These are phyloP conservation scores for Aureoboletus auriporus DNA, from an alignment of 768 basidiomycete genomes.

Conservation along the genomic window DNA sequence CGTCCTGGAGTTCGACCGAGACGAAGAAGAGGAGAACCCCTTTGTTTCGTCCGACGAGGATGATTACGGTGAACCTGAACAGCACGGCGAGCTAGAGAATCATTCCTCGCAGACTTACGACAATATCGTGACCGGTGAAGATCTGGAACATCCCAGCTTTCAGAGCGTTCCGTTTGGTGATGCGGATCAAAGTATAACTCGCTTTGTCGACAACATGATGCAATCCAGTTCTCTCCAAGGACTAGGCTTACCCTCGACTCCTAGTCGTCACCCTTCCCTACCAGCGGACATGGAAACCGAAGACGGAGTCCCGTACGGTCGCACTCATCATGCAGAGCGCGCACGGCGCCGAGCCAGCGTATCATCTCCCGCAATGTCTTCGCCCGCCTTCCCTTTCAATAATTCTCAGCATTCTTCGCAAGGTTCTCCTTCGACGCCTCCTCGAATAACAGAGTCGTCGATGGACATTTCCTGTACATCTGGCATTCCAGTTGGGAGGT, in stretches of 20 bases:
- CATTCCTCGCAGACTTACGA: conserved; percentile 10
- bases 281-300: conserved; percentile 57
- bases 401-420: conserved; percentile 14
- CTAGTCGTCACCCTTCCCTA: conserved; percentile 37
- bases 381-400: conserved; percentile 37
- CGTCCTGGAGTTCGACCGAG: conserved; percentile 75
- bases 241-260: conserved; percentile 27
- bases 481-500: conserved; percentile 31
- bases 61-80: conserved; percentile 21
- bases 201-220: conserved; percentile 70
- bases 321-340: conserved; percentile 58
- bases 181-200: conserved; percentile 54
- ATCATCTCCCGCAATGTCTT: conserved; percentile 28
- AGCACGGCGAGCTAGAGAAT: conserved; percentile 7
- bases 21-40: conserved; percentile 52
- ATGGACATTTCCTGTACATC: conserved; percentile 13
- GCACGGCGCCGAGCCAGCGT: conserved; percentile 32
- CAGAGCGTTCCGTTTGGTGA: conserved; percentile 45
- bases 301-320: conserved; percentile 60
- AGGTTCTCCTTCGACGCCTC: conserved; percentile 20
- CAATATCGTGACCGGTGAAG: not conserved
- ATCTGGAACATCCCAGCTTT: conserved; percentile 24
- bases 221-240: conserved; percentile 28
- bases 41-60: conserved; percentile 40
- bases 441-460: conserved; percentile 21